Percentiles rank a stretch among this genome's conserved stretches.
phyloP scores from a whole-genome alignment of 495 filamentous ascomycete genomes.

The Lasiosphaeria ovina region DNA sequence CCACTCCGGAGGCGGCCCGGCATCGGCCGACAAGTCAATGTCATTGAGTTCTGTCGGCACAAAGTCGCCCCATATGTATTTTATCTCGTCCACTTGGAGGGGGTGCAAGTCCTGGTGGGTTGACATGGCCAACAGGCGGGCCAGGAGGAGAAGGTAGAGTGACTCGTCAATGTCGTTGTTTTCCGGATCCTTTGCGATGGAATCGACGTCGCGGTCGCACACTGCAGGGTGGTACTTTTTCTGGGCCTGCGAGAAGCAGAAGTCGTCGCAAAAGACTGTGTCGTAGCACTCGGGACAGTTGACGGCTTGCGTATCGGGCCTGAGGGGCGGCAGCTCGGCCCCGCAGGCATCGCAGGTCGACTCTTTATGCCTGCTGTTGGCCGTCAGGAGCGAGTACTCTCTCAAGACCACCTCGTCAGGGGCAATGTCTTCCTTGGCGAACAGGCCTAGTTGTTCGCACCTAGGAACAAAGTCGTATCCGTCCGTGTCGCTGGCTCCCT shows the following conservation, averaged over 20 bases:
- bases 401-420: slow-evolving; percentile 74
- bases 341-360: slow-evolving; percentile 85
- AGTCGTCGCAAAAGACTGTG: slow-evolving; percentile 78
- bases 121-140: slow-evolving; percentile 80
- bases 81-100: slow-evolving; percentile 76
- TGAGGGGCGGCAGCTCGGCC: slow-evolving; percentile 63
- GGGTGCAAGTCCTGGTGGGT: slow-evolving; percentile 79
- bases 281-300: slow-evolving; percentile 74
- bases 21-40: slow-evolving; percentile 47
- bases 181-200: slow-evolving; percentile 74
- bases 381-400: slow-evolving; percentile 78
- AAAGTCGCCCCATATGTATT: slow-evolving; percentile 91
- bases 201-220: slow-evolving; percentile 80
- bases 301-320: slow-evolving; percentile 44
- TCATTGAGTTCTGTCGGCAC: slow-evolving; percentile 48
- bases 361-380: slow-evolving; percentile 77
- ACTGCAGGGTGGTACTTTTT: slow-evolving; percentile 78
- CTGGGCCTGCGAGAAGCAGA: slow-evolving; percentile 71
- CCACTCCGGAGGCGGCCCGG: slow-evolving; percentile 54
- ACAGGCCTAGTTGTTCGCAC: slow-evolving; percentile 78
- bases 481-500: slow-evolving; percentile 41
- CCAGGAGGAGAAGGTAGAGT: slow-evolving; percentile 75
- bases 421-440: slow-evolving; percentile 76
- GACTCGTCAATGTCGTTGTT: slow-evolving; percentile 68
- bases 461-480: slow-evolving; percentile 48